phyloP scores from a whole-genome alignment of 331 rosid species.

The Dryas integrifolia region DNA sequence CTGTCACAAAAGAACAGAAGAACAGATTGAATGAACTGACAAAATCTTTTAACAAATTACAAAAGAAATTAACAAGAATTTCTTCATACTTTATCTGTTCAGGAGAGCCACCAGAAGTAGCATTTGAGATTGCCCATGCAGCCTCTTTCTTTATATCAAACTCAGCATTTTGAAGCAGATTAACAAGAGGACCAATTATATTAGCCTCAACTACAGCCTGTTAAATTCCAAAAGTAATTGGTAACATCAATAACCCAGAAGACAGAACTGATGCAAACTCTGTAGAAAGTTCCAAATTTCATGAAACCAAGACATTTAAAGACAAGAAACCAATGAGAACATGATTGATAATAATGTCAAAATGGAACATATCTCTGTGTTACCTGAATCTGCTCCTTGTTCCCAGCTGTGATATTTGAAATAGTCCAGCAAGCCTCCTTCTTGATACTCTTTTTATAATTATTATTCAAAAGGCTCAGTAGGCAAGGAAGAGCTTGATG shows the following conservation, averaged over 20 bases:
- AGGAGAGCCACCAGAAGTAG: slow-evolving; percentile 88
- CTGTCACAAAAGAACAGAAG: slow-evolving; percentile 34
- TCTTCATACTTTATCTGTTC: slow-evolving; percentile 75
- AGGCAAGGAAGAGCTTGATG: slow-evolving; percentile 72
- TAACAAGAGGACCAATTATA: slow-evolving; percentile 62
- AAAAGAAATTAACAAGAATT: background rate
- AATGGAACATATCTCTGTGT: background rate
- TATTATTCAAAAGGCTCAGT: slow-evolving; percentile 54
- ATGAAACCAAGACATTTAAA: background rate
- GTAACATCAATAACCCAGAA: background rate
- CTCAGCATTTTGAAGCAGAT: slow-evolving; percentile 80
- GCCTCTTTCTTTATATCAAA: slow-evolving; percentile 97
- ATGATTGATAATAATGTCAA: background rate
- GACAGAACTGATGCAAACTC: background rate
- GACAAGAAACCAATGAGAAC: background rate
- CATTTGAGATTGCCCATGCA: slow-evolving; percentile 96
- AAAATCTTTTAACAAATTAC: background rate
- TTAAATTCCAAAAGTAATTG: slow-evolving; percentile 5
- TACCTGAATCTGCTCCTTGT: slow-evolving; percentile 90
- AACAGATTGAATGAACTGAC: slow-evolving; percentile 1
- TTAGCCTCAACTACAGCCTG: slow-evolving; percentile 71
- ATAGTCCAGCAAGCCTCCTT: slow-evolving; percentile 98
- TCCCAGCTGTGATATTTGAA: slow-evolving; percentile 87
- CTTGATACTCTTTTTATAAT: slow-evolving; percentile 86
- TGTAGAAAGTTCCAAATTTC: slow-evolving; percentile 1